These are phyloP conservation scores for Phytophthora palmivora DNA, from an alignment of 352 stramenopile genomes.

Conservation along the genomic window DNA sequence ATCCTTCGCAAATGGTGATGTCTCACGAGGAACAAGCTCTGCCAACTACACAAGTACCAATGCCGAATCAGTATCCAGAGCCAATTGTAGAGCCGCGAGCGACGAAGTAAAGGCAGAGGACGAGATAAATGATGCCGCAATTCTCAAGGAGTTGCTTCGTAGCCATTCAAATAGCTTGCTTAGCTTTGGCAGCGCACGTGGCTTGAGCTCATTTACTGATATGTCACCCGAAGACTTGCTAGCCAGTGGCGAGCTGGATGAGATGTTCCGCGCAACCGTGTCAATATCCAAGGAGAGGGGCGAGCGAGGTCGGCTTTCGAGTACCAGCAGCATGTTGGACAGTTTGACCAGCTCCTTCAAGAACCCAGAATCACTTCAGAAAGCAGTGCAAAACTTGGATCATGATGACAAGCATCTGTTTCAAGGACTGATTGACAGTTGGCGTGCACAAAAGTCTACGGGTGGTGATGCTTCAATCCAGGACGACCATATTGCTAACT, in stretches of 20 bases:
- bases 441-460: constrained; percentile 35
- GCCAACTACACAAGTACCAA: constrained; percentile 19
- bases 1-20: constrained; percentile 33
- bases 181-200: constrained; percentile 65
- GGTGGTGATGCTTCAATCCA: constrained; percentile 20
- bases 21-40: constrained; percentile 24
- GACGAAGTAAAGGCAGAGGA: constrained; percentile 66
- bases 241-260: constrained; percentile 80
- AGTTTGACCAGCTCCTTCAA: constrained; percentile 66
- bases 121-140: constrained; percentile 66
- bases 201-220: constrained; percentile 66
- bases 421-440: constrained; percentile 68
- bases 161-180: constrained; percentile 72
- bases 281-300: constrained; percentile 65
- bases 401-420: constrained; percentile 77
- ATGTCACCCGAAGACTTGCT: constrained; percentile 83
- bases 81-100: constrained; percentile 64
- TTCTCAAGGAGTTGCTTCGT: constrained; percentile 76
- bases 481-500: constrained; percentile 35
- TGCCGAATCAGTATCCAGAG: constrained; percentile 55
- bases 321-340: constrained; percentile 43
- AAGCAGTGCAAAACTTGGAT: constrained; percentile 60
- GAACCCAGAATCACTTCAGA: constrained; percentile 60
- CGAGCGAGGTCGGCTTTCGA: constrained; percentile 22
- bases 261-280: constrained; percentile 75